Evolutionary conservation across 495 filamentous ascomycete genomes (phyloP).

Genomic region (Venustampulla echinocandica): DNA sequence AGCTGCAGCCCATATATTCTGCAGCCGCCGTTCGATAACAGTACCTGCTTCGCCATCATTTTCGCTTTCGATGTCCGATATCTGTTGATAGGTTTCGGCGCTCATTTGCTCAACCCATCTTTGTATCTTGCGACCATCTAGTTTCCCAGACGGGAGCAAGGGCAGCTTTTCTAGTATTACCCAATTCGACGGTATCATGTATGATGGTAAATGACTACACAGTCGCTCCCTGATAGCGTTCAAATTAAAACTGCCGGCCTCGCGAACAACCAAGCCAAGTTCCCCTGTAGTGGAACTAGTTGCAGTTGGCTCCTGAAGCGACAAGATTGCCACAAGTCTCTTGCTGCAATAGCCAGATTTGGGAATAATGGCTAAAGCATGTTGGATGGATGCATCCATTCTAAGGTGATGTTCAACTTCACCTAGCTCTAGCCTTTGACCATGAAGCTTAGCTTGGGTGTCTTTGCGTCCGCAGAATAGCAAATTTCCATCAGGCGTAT

Average conservation of each 20-base stretch:
- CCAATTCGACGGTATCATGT: conserved; percentile 23
- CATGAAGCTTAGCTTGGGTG: conserved; percentile 23
- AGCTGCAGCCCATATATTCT: conserved; percentile 42
- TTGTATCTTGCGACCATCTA: conserved; percentile 1
- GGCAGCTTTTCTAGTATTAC: conserved; percentile 8
- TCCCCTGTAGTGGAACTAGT: neutral
- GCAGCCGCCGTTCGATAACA: conserved; percentile 4
- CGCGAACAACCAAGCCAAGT: neutral
- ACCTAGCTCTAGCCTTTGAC: conserved; percentile 24
- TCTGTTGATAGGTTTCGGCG: neutral
- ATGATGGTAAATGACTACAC: conserved; percentile 10
- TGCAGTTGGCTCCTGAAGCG: neutral
- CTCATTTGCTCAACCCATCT: neutral
- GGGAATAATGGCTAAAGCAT: conserved; percentile 2
- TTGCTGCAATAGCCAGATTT: neutral
- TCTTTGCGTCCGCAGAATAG: conserved; percentile 23
- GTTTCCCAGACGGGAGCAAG: conserved; percentile 5
- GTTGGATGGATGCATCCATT: conserved; percentile 1
- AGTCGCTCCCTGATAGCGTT: neutral
- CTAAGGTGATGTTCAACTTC: conserved; percentile 18
- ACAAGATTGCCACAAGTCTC: neutral
- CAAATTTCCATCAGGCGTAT: conserved; percentile 23
- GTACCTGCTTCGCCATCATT: neutral
- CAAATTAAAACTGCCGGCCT: neutral
- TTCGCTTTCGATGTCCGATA: neutral